Base-by-base conservation (phyloP, 1,284 basidiomycete genomes). In the Hemileia vastatrix region DNA sequence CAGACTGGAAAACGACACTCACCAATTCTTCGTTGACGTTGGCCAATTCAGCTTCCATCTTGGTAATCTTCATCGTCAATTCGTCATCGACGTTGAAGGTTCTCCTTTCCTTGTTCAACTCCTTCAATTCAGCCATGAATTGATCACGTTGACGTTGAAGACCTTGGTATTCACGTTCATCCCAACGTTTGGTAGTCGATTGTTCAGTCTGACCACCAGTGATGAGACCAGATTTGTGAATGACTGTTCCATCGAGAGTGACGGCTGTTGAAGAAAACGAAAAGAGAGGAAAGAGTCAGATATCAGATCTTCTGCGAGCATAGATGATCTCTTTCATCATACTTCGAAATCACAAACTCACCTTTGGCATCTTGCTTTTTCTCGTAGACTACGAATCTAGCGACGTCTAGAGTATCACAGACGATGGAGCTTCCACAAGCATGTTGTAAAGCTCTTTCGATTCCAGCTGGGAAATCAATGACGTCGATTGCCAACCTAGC, bases 141-240 rank as follows among this genome's bases (percentile, higher is more conserved):
- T 81, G 83, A 69, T 94, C 90, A 13, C n/a, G n/a, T n/a, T n/a
- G n/a, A n/a, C n/a, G n/a, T 49, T 83, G 81, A 27, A 93, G 80
- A 44, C 84, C 87, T 77, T 90, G 85, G 2, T 96, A 82, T 68
- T 96, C 91, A 67, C 86, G 87, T 74, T 97, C 93, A 64, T 93
- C 90, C 86, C 91, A 96, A 71, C 89, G 89, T 77, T 88, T 86
- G 53, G 82, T 81, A 32, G 77, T 82, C 40, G 80, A 81, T 67
- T 85, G 84, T 0, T 84, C 82, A 66, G 88, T 89, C 36, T 84
- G 81, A 49, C 95, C 94, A 78, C 95, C 94, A 33, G 95, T 98
- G 73, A 98, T 97, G 51, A 95, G 79, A 70, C 94, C 94, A 68
- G 88, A 92, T 80, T 93, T 94, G 77, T 98, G 95, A 57, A 98